These are phyloP conservation scores for Penicillium ucsense DNA, from an alignment of 495 filamentous ascomycete genomes.

Conservation along the genomic window DNA sequence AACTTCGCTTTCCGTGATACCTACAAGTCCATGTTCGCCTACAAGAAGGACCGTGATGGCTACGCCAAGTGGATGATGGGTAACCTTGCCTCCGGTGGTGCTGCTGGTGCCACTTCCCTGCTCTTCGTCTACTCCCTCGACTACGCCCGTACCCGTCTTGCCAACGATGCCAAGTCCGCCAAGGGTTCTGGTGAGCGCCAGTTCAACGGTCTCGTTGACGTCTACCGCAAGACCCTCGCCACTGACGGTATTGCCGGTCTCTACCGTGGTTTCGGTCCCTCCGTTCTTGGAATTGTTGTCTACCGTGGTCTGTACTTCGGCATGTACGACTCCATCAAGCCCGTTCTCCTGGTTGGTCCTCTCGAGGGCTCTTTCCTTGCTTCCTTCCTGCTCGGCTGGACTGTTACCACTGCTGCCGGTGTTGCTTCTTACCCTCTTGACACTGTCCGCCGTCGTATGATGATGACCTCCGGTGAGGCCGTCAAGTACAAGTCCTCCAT, in stretches of 20 bases:
- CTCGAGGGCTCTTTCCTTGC: constrained; percentile 98
- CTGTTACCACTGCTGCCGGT: constrained; percentile 99
- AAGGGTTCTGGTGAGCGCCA: constrained; percentile 87
- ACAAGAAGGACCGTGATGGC: constrained; percentile 99
- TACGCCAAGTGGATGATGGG: constrained; percentile 99
- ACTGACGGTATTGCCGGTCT: constrained; percentile 97
- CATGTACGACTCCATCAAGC: constrained; percentile 99
- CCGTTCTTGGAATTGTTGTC: constrained; percentile 95
- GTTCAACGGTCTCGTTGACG: constrained; percentile 98
- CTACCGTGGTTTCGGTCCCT: constrained; percentile 99
- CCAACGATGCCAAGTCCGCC: constrained; percentile 99
- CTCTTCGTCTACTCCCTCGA: constrained; percentile 99
- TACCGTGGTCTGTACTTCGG: constrained; percentile 99
- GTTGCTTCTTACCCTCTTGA: constrained; percentile 99
- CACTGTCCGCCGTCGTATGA: constrained; percentile 99
- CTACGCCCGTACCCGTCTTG: constrained; percentile 99
- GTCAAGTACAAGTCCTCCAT: constrained; percentile 97
- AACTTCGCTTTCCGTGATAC: constrained; percentile 99
- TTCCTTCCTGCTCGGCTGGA: constrained; percentile 97
- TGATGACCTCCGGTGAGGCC: constrained; percentile 96
- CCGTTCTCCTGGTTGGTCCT: constrained; percentile 81
- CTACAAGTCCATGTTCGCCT: constrained; percentile 99
- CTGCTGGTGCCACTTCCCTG: constrained; percentile 98
- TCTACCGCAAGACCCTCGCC: constrained; percentile 99
- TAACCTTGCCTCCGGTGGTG: constrained; percentile 99